A percentile compares a stretch with the other conserved stretches of the same genome.
These are phyloP conservation scores for Nigrospora sphaerica DNA, from an alignment of 2,329 filamentous ascomycete genomes.

Conservation along the genomic window DNA sequence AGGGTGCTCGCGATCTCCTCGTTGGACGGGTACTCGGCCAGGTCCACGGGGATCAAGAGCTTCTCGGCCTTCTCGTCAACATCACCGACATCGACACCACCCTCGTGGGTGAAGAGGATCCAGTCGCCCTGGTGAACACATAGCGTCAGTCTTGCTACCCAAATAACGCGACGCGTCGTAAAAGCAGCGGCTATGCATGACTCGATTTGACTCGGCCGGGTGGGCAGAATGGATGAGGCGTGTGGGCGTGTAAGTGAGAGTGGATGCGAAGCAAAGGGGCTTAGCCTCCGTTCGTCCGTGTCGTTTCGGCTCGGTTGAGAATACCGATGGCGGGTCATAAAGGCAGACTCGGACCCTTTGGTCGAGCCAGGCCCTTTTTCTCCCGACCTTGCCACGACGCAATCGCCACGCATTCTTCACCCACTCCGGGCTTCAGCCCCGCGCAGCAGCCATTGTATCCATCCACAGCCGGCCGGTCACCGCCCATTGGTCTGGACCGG, in stretches of 20 bases:
- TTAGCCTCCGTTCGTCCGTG: constrained; percentile 39
- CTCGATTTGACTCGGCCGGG: no score
- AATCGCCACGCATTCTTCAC: no score
- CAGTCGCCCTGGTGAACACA: constrained; percentile 70
- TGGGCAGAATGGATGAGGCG: neutral
- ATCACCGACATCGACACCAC: constrained; percentile 98
- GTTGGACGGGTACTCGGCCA: constrained; percentile 91
- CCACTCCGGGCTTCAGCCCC: no score
- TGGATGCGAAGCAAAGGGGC: constrained; percentile 24
- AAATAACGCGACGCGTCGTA: neutral
- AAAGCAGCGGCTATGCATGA: no score
- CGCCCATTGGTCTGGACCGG: no score
- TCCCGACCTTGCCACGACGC: no score
- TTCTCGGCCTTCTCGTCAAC: constrained; percentile 99
- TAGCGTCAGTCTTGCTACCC: neutral
- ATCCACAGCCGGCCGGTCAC: no score
- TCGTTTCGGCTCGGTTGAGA: constrained; percentile 2
- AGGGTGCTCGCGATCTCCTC: constrained; percentile 80
- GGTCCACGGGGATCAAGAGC: constrained; percentile 93
- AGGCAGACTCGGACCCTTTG: neutral
- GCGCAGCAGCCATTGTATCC: no score
- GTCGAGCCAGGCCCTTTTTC: no score
- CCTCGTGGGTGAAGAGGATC: constrained; percentile 99
- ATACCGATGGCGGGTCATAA: constrained; percentile 2
- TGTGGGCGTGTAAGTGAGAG: constrained; percentile 13